These are phyloP conservation scores for Sclerotiophoma versabilis DNA, from an alignment of 2,329 filamentous ascomycete species.

Conservation along the genomic window DNA sequence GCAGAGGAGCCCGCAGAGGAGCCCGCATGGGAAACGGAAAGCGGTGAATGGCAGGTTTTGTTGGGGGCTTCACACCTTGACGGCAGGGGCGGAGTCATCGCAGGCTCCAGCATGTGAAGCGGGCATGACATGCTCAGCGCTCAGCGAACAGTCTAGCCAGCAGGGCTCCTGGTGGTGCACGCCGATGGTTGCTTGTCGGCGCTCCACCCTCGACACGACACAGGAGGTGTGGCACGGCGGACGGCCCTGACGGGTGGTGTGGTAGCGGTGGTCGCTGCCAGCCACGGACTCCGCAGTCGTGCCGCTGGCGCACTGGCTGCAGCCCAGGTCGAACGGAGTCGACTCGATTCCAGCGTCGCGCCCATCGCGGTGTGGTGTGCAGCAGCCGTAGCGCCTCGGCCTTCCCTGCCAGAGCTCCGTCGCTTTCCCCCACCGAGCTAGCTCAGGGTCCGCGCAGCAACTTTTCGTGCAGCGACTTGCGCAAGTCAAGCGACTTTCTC, in stretches of 20 bases:
- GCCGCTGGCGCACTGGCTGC: background rate
- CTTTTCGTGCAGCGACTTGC: slow-evolving; percentile 18
- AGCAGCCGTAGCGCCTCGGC: slow-evolving; percentile 7
- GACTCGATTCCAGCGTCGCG: background rate
- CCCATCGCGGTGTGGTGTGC: background rate
- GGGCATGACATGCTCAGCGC: background rate
- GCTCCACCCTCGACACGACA: slow-evolving; percentile 13
- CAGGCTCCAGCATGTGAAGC: slow-evolving; percentile 16
- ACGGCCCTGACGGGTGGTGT: slow-evolving; percentile 3
- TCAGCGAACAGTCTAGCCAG: slow-evolving; percentile 4
- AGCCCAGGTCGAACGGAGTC: background rate
- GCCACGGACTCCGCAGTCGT: background rate
- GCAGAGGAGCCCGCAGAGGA: background rate
- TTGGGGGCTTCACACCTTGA: slow-evolving; percentile 12
- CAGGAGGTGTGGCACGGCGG: slow-evolving; percentile 9
- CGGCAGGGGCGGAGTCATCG: slow-evolving; percentile 14
- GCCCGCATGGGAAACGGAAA: slow-evolving; percentile 1
- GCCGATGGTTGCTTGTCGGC: slow-evolving; percentile 7
- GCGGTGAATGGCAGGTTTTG: slow-evolving; percentile 19
- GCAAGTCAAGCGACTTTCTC: slow-evolving; percentile 21
- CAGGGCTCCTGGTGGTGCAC: background rate
- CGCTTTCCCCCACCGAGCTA: slow-evolving; percentile 10
- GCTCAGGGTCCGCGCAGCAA: slow-evolving; percentile 11
- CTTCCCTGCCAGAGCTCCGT: slow-evolving; percentile 12
- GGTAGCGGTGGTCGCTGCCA: background rate